Conservation (phyloP, 2,329 filamentous ascomycete species). For the Trichoderma sp. region DNA sequence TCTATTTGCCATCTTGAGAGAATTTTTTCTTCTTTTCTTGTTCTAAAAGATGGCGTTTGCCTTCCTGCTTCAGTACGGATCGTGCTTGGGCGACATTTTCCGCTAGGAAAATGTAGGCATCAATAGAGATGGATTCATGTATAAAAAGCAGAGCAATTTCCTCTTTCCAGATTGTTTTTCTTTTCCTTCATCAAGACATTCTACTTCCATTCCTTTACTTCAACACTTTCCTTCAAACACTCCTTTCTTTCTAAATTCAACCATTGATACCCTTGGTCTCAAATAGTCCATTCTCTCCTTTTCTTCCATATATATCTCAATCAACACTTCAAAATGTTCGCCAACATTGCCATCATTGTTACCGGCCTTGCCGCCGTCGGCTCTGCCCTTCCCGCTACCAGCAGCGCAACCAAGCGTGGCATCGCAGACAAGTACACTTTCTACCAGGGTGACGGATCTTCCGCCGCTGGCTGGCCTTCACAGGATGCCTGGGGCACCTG, state of each 20-base stretch:
- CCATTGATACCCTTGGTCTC: neutral
- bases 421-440: slow-evolving; percentile 22
- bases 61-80: neutral
- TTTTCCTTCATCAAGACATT: neutral
- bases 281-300: neutral
- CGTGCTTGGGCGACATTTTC: neutral
- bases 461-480: slow-evolving; percentile 26
- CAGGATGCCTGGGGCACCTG: slow-evolving; percentile 23
- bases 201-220: slow-evolving; percentile 3
- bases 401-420: neutral
- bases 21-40: neutral
- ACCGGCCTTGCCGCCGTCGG: slow-evolving; percentile 16
- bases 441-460: slow-evolving; percentile 27
- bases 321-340: slow-evolving; percentile 16
- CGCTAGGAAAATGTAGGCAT: neutral
- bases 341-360: slow-evolving; percentile 12
- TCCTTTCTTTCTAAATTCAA: neutral
- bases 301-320: neutral
- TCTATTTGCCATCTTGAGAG: neutral
- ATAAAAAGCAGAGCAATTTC: neutral
- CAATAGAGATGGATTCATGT: neutral
- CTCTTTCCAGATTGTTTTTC: neutral
- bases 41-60: slow-evolving; percentile 13
- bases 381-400: neutral
- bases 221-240: neutral